Evolutionary conservation across 2,329 filamentous ascomycete genomes (phyloP), one percentile per base, ranked within the genome.

Genomic region (Pestalotiopsis sp.): DNA sequence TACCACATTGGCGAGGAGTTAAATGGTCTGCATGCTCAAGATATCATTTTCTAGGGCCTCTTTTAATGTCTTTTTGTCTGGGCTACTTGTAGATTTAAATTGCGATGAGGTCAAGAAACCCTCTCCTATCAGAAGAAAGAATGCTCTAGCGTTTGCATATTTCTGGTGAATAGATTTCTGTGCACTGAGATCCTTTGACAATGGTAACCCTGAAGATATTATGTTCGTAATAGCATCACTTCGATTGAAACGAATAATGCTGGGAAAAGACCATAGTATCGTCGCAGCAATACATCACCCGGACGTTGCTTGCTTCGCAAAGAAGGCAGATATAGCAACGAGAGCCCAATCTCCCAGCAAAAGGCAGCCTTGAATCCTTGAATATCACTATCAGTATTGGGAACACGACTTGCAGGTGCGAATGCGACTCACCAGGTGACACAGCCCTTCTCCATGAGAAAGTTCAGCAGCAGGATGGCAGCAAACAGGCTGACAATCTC

Each of bases 1-100:
- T 38, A 65, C 31, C 39, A 49, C 49, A 66, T 66, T 58, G 45
- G 63, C 63, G 45, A 27, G 63, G 63, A 66, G 63, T 66, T 66
- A 36, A 36, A 27, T 56, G 63, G 63, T 31, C 17, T 45, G n/a
- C 27, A 38, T 64, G 61, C 38, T 52, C 38, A 49, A 49, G 61
- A 31, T 52, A 49, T 52, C 39, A 25, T 64, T 36, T 23, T 39
- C 14, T 13, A 12, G 11, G 20, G 20, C 36, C 49, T 45, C n/a
- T 11, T 12, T 36, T 27, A n/a, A 13, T 20, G 23, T 39, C 59
- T 20, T 20, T 4, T 36, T 36, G 5, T 62, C 38, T 9, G 57
- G 23, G 23, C 31, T 20, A 23, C 11, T 20, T 59, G 57, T 20
- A 23, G 45, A 52, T 9, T n/a, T 9, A 17, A 20, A 20, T 7